These are phyloP conservation scores for Phytophthora kernoviae DNA, from an alignment of 352 stramenopile genomes.

Conservation along the genomic window DNA sequence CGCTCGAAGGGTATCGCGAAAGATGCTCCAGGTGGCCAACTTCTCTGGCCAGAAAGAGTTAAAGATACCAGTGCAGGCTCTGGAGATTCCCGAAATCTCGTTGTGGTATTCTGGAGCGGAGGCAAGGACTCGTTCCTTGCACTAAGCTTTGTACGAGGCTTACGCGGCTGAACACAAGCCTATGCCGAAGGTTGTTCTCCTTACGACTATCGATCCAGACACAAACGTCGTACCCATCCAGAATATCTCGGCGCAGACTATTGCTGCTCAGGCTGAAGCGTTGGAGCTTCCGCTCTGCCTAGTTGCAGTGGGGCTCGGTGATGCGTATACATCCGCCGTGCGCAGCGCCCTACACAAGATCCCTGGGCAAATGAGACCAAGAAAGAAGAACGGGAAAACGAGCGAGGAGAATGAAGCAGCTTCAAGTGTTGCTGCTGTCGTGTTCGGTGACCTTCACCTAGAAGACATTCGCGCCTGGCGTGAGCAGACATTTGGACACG, in stretches of 20 bases:
- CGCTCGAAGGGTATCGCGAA: slow-evolving; percentile 24
- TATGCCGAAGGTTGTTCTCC: slow-evolving; percentile 68
- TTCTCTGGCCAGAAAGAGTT: slow-evolving; percentile 36
- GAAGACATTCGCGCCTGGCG: slow-evolving; percentile 85
- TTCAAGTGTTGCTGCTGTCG: slow-evolving; percentile 48
- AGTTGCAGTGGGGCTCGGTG: slow-evolving; percentile 58
- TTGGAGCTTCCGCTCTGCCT: slow-evolving; percentile 79
- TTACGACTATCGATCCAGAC: slow-evolving; percentile 87
- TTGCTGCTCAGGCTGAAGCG: slow-evolving; percentile 75
- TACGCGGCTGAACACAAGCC: slow-evolving; percentile 37
- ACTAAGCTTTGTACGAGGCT: slow-evolving; percentile 46
- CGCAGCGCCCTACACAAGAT: slow-evolving; percentile 35
- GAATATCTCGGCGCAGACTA: slow-evolving; percentile 71
- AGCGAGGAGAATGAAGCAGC: slow-evolving; percentile 1
- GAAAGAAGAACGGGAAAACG: slow-evolving; percentile 23
- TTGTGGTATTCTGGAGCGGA: slow-evolving; percentile 89
- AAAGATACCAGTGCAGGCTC: slow-evolving; percentile 6
- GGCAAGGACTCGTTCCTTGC: slow-evolving; percentile 92
- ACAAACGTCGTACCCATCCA: slow-evolving; percentile 84
- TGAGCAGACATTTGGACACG: slow-evolving; percentile 53
- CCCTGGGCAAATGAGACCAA: slow-evolving; percentile 12
- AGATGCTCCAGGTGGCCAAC: slow-evolving; percentile 23
- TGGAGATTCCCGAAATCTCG: slow-evolving; percentile 41
- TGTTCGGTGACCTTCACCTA: slow-evolving; percentile 91
- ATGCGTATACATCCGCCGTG: slow-evolving; percentile 38